Evolutionary conservation across 2,329 filamentous ascomycete genomes (phyloP).

Genomic region (Phialemoniopsis sp.): DNA sequence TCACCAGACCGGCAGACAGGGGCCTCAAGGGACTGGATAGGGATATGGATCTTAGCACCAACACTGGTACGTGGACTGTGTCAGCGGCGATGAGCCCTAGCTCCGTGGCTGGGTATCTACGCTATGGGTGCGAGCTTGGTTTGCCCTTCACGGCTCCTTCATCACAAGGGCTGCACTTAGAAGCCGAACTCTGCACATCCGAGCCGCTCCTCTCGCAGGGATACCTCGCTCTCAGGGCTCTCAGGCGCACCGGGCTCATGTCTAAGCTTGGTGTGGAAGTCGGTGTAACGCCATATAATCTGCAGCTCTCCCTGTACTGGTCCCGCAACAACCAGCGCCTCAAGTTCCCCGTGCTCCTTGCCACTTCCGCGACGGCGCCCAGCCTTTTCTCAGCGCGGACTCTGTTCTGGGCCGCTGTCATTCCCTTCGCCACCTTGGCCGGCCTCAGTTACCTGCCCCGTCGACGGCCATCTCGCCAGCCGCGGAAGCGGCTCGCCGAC

Average conservation of each 20-base stretch:
- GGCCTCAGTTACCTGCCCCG: slow-evolving; percentile 25
- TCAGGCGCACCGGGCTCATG: slow-evolving; percentile 34
- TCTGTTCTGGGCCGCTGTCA: slow-evolving; percentile 28
- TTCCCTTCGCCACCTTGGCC: slow-evolving; percentile 34
- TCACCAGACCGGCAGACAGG: slow-evolving; percentile 23
- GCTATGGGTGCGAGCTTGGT: slow-evolving; percentile 28
- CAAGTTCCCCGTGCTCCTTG: slow-evolving; percentile 36
- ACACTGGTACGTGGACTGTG: slow-evolving; percentile 31
- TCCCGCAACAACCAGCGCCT: slow-evolving; percentile 39
- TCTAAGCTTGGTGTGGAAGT: slow-evolving; percentile 40
- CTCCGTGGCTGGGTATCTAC: slow-evolving; percentile 26
- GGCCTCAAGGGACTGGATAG: slow-evolving; percentile 32
- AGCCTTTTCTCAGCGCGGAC: slow-evolving; percentile 15
- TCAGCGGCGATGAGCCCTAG: slow-evolving; percentile 25
- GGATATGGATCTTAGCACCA: slow-evolving; percentile 16
- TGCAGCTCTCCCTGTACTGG: slow-evolving; percentile 44
- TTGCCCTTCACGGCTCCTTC: slow-evolving; percentile 12
- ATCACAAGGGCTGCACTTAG: slow-evolving; percentile 24
- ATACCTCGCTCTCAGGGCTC: slow-evolving; percentile 37
- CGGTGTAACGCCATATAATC: slow-evolving; percentile 30
- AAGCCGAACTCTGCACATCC: slow-evolving; percentile 33
- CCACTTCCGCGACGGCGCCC: slow-evolving; percentile 17
- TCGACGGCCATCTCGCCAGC: background rate
- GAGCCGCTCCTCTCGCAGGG: slow-evolving; percentile 24
- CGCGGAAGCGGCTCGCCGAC: background rate